Percentiles rank a stretch among this genome's conserved stretches.
Evolutionary conservation across 2,329 filamentous ascomycete species (phyloP).

Genomic region (Paraphoma sp.): DNA sequence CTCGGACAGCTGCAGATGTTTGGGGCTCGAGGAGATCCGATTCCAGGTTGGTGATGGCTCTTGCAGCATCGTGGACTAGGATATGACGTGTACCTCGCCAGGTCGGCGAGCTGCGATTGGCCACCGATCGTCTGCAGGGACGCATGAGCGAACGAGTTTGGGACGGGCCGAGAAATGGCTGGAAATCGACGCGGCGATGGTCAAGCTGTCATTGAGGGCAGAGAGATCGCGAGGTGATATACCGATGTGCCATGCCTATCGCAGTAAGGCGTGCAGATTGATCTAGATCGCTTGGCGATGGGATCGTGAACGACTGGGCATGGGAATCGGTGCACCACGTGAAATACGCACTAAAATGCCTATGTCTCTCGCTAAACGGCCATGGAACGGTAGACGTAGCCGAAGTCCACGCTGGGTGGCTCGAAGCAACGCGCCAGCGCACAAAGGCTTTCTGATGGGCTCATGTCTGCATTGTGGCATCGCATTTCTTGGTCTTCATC

Average conservation of each 20-base stretch:
- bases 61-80: constrained; percentile 25
- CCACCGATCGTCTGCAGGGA: constrained; percentile 20
- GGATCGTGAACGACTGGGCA: constrained; percentile 22
- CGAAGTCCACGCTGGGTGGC: not conserved
- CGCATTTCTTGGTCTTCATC: not conserved
- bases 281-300: constrained; percentile 23
- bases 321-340: constrained; percentile 21
- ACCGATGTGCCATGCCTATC: constrained; percentile 21
- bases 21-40: constrained; percentile 34
- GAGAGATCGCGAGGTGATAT: constrained; percentile 33
- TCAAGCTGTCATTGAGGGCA: constrained; percentile 32
- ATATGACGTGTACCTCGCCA: constrained; percentile 25
- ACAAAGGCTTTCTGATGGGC: not conserved
- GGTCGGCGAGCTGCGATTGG: constrained; percentile 24
- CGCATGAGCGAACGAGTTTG: constrained; percentile 26
- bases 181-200: constrained; percentile 25
- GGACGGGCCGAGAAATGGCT: constrained; percentile 26
- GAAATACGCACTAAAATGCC: constrained; percentile 9
- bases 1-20: constrained; percentile 25
- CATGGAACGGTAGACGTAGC: not conserved
- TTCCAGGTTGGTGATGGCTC: constrained; percentile 28
- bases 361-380: not conserved
- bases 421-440: not conserved
- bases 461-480: not conserved
- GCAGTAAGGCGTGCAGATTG: constrained; percentile 7